phyloP scores from a whole-genome alignment of 352 stramenopile genomes.

The Phytophthora niederhauseri region DNA sequence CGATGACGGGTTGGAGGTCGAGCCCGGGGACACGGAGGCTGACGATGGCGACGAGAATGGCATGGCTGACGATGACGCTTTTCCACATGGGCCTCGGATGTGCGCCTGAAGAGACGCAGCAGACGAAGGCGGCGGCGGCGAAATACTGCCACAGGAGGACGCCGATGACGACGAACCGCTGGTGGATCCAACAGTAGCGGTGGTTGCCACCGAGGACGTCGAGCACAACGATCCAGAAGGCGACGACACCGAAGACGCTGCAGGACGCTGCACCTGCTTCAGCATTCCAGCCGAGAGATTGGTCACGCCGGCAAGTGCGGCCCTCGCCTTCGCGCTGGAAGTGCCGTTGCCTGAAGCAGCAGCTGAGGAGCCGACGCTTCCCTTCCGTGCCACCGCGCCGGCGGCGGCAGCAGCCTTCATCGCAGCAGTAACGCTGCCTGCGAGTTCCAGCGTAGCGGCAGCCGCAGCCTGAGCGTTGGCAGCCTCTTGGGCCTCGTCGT shows the following conservation, averaged over 20 bases:
- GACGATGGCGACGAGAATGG: constrained; percentile 50
- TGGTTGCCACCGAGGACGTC: constrained; percentile 32
- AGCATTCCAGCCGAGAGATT: constrained; percentile 30
- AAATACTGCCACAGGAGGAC: constrained; percentile 25
- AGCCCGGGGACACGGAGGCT: constrained; percentile 39
- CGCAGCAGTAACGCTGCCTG: constrained; percentile 35
- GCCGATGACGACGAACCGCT: constrained; percentile 41
- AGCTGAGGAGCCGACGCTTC: constrained; percentile 7
- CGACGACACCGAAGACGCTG: constrained; percentile 27
- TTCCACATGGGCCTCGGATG: constrained; percentile 50
- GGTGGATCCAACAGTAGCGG: constrained; percentile 29
- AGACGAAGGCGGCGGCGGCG: constrained; percentile 27
- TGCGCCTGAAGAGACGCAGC: constrained; percentile 37
- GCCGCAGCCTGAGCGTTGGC: constrained; percentile 41
- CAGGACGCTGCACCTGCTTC: constrained; percentile 30
- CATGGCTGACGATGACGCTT: constrained; percentile 48
- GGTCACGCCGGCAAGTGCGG: constrained; percentile 23
- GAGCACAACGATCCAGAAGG: constrained; percentile 33
- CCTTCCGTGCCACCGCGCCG: constrained; percentile 24
- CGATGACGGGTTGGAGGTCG: constrained; percentile 48
- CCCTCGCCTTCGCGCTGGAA: constrained; percentile 20
- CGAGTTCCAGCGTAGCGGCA: constrained; percentile 41
- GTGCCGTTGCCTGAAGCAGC: not conserved
- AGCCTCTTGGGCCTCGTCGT: constrained; percentile 42
- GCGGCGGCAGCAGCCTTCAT: constrained; percentile 27